These are phyloP conservation scores for Debaryomyces tyrocola DNA, from an alignment of 805 yeast species.

Conservation along the genomic window DNA sequence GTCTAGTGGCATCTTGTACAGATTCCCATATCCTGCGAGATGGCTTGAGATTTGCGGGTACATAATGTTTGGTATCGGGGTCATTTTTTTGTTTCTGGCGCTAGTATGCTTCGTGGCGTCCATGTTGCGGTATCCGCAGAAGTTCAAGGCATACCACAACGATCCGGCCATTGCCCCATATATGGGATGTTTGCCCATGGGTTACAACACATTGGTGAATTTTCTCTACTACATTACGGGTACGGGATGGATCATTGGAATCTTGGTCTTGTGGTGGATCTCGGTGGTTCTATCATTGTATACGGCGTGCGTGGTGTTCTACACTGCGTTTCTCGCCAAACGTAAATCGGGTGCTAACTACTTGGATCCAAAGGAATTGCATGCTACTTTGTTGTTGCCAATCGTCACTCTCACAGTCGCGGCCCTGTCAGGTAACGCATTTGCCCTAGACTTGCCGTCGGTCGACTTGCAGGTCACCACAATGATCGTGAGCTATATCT, in stretches of 20 bases:
- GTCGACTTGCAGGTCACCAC: constrained; percentile 49
- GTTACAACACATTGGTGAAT: constrained; percentile 63
- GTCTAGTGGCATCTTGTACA: constrained; percentile 56
- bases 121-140: constrained; percentile 30
- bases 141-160: constrained; percentile 16
- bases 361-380: constrained; percentile 34
- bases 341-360: constrained; percentile 23
- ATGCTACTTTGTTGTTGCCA: constrained; percentile 65
- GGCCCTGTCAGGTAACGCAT: constrained; percentile 65
- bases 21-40: constrained; percentile 62
- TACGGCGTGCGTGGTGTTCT: constrained; percentile 63
- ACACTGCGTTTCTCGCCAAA: constrained; percentile 44
- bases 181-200: constrained; percentile 84
- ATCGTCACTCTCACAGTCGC: constrained; percentile 80
- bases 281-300: constrained; percentile 53
- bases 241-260: constrained; percentile 45
- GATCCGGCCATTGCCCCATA: constrained; percentile 55
- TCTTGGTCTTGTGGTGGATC: constrained; percentile 76
- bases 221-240: constrained; percentile 49
- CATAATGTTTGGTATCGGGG: constrained; percentile 62
- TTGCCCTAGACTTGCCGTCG: constrained; percentile 45
- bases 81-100: constrained; percentile 45
- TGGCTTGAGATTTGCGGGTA: constrained; percentile 62
- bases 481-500: constrained; percentile 52
- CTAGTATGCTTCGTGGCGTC: constrained; percentile 44